Base-by-base conservation (phyloP, 2,329 filamentous ascomycete genomes). In the Phoma sp. region DNA sequence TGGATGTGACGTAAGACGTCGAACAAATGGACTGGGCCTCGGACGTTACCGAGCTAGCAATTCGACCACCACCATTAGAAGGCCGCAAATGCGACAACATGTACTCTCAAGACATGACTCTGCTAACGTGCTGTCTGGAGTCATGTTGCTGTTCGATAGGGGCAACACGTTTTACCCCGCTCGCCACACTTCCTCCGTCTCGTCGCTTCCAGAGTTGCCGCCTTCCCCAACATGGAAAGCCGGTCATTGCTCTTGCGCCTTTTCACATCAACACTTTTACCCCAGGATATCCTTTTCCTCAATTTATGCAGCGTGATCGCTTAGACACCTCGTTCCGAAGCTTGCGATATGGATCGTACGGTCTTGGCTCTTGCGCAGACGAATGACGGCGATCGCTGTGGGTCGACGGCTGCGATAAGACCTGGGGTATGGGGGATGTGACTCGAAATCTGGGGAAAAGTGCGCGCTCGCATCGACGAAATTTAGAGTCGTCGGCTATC, bases 361-460 rank as follows among this genome's bases (percentile, higher is more conserved):
- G 24, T 15, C 43, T 53, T 48, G 38, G 51, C 32, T 36, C 37
- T 24, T 17, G 6, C 6, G 31, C 19, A 31, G 37, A 47, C 51
- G 25, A 53, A 43, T 53, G 31, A 43, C 10, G 27, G 9, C 15
- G n/a, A 8, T 22, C 9, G 12, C 2, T 29, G 43, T 53, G 43
- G 32, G 32, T 46, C 36, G 24, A 36, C 2, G 15, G 17, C 15
- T 36, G 21, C 37, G 37, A 53, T 53, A 25, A 43, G 32, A 43
- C 24, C 43, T 47, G 51, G 51, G 50, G 50, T 52, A 46, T 41
- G 37, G 50, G 51, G 38, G 38, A 52, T 47, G 21, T 33, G 51
- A 43, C 38, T 48, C 25, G 38, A 53, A 43, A 38, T 43, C 51
- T 33, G 51, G 51, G 51, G 43, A 43, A 53, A 29, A 7, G 4